phyloP scores from a whole-genome alignment of 257 asterid species.

The Nemophila menziesii region DNA sequence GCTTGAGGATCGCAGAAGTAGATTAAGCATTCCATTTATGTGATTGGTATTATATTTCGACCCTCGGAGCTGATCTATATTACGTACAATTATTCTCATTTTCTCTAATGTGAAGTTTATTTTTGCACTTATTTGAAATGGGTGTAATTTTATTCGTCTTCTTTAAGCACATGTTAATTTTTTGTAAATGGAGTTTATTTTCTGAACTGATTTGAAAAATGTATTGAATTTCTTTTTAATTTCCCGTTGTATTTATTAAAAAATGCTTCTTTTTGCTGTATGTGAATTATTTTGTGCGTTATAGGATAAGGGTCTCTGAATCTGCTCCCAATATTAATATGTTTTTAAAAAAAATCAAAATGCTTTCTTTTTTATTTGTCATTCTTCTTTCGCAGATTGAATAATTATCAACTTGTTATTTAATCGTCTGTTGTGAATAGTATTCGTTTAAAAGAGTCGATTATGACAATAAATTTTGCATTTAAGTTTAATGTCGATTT shows the following conservation, averaged over 20 bases:
- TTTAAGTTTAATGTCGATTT: neutral
- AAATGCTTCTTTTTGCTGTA: neutral
- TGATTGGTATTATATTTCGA: slow-evolving; percentile 13
- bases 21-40: slow-evolving; percentile 10
- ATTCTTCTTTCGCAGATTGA: neutral
- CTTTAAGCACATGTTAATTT: too few relatives aligned
- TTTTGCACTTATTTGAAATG: neutral
- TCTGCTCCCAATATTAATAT: neutral
- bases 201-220: too few relatives aligned
- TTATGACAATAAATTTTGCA: neutral
- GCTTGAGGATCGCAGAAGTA: neutral
- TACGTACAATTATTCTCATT: neutral
- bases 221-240: neutral
- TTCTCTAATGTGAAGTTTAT: neutral
- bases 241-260: too few relatives aligned
- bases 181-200: too few relatives aligned
- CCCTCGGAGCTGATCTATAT: slow-evolving; percentile 11
- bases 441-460: neutral
- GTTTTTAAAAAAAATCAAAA: too few relatives aligned
- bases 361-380: neutral
- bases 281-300: neutral
- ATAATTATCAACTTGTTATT: neutral
- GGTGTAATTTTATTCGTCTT: too few relatives aligned
- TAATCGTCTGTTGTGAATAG: neutral
- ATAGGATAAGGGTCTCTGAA: neutral